Percentiles rank a stretch among this genome's conserved stretches.
Conservation (phyloP, 2,329 filamentous ascomycete species). For the Canariomyces notabilis region DNA sequence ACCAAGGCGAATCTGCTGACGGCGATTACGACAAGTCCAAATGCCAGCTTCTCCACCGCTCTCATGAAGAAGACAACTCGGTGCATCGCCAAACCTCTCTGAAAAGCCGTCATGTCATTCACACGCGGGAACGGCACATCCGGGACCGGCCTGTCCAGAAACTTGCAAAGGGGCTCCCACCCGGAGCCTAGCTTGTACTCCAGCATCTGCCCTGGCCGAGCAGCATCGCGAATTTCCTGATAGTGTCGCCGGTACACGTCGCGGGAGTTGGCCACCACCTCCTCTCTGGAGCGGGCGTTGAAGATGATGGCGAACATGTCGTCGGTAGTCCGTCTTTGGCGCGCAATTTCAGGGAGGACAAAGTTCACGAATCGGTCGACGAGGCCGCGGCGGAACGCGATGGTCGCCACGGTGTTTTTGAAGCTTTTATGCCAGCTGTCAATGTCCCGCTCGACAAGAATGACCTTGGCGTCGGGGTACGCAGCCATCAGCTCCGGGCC, state of each 20-base stretch:
- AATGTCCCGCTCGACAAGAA: constrained; percentile 3
- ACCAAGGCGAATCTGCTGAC: too few relatives aligned
- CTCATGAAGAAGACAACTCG: not conserved
- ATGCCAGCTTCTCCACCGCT: not conserved
- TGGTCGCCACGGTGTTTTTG: not conserved
- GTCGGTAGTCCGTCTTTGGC: not conserved
- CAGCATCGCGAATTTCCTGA: not conserved
- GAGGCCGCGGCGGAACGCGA: not conserved
- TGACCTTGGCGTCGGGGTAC: constrained; percentile 3
- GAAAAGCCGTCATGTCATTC: not conserved
- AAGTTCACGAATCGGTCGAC: not conserved
- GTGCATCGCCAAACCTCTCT: not conserved
- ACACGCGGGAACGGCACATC: not conserved
- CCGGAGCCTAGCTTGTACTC: constrained; percentile 4
- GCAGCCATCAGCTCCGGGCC: constrained; percentile 3
- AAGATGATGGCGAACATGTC: not conserved
- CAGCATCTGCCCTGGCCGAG: constrained; percentile 3
- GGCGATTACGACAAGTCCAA: not conserved
- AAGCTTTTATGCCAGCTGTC: constrained; percentile 4
- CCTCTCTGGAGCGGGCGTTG: not conserved
- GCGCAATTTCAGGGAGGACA: not conserved
- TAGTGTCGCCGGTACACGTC: not conserved
- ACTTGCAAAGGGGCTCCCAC: constrained; percentile 5
- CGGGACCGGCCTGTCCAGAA: constrained; percentile 2
- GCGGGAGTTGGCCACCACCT: not conserved